phyloP scores from a whole-genome alignment of 148 eudicot species.

The Camellia lanceoleosa region DNA sequence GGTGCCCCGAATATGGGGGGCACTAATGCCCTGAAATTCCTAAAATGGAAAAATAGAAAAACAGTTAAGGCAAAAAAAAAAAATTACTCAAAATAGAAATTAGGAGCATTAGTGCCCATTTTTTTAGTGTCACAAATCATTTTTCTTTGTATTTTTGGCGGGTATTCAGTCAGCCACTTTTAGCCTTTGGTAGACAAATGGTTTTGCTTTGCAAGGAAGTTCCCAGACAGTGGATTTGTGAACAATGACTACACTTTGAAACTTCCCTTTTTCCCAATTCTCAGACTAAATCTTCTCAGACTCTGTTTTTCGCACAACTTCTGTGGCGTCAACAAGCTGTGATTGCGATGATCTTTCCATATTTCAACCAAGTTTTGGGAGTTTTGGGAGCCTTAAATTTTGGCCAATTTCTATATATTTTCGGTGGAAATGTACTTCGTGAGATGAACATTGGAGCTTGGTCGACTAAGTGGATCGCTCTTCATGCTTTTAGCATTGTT shows the following conservation, averaged over 20 bases:
- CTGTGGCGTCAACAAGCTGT: constrained; percentile 37
- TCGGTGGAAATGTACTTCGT: too few relatives aligned
- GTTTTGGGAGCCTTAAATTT: constrained; percentile 44
- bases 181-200: constrained; percentile 44
- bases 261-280: constrained; percentile 27
- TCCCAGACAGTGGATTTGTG: constrained; percentile 34
- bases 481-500: constrained; percentile 25
- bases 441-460: constrained; percentile 41
- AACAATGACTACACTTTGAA: constrained; percentile 26
- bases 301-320: constrained; percentile 42
- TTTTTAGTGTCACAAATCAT: too few relatives aligned
- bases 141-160: too few relatives aligned
- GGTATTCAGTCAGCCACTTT: constrained; percentile 46
- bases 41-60: too few relatives aligned
- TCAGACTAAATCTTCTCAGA: constrained; percentile 31
- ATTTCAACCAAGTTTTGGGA: constrained; percentile 52
- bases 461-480: constrained; percentile 31
- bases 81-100: too few relatives aligned
- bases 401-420: constrained; percentile 56
- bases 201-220: constrained; percentile 18
- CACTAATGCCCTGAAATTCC: too few relatives aligned
- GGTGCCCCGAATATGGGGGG: too few relatives aligned
- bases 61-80: too few relatives aligned
- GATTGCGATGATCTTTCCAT: constrained; percentile 39
- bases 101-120: too few relatives aligned